phyloP scores from a whole-genome alignment of 2,329 filamentous ascomycete species.

The Metarhizium anisopliae region DNA sequence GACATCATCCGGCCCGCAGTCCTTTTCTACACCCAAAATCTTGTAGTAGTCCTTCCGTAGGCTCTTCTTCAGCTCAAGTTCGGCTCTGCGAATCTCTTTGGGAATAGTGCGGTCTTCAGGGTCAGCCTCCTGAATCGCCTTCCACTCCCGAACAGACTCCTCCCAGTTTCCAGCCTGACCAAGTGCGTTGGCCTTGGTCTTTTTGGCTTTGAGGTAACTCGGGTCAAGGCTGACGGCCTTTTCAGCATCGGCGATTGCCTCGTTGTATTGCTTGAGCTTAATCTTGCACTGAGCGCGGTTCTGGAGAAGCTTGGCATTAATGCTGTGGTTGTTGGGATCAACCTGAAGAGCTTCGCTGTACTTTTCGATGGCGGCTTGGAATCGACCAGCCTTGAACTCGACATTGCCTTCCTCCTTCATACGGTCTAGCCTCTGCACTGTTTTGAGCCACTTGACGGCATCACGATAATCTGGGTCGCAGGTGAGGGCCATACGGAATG shows the following conservation, averaged over 20 bases:
- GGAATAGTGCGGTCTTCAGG: conserved; percentile 71
- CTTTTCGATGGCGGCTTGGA: conserved; percentile 71
- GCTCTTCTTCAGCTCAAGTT: conserved; percentile 95
- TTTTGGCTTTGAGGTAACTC: conserved; percentile 79
- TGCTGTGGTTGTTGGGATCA: conserved; percentile 81
- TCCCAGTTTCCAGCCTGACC: conserved; percentile 87
- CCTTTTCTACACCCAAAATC: conserved; percentile 82
- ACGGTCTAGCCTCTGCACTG: conserved; percentile 83
- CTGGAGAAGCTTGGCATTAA: conserved; percentile 88
- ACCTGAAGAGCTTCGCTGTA: conserved; percentile 78
- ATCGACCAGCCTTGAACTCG: conserved; percentile 79
- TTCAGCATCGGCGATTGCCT: conserved; percentile 79
- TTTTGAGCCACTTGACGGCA: conserved; percentile 79
- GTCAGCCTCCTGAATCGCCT: conserved; percentile 73
- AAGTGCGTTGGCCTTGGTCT: conserved; percentile 85
- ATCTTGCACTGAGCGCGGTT: conserved; percentile 83
- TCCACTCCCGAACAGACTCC: conserved; percentile 80
- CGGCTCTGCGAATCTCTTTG: conserved; percentile 81
- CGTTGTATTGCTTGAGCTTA: conserved; percentile 74
- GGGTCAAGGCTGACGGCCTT: conserved; percentile 75
- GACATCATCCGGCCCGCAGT: conserved; percentile 74
- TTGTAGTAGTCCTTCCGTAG: conserved; percentile 98
- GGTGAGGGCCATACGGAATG: conserved; percentile 80
- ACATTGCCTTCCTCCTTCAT: conserved; percentile 91
- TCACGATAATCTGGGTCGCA: conserved; percentile 89